These are phyloP conservation scores for Platismatia glauca DNA, from an alignment of 495 filamentous ascomycete species.

Conservation along the genomic window DNA sequence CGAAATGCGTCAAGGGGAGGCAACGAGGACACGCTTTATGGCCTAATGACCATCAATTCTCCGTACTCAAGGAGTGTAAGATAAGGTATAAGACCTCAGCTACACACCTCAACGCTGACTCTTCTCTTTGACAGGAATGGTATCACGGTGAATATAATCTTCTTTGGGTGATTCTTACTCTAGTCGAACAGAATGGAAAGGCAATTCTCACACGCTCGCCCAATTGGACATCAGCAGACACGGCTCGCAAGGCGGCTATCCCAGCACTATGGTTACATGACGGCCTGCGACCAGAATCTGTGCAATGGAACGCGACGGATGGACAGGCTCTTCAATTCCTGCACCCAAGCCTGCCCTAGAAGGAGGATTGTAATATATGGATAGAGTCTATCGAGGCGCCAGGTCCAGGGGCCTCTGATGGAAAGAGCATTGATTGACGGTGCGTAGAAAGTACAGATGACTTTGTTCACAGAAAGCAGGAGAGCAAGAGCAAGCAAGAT, in stretches of 20 bases:
- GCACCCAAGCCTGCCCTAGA: background rate
- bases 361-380: background rate
- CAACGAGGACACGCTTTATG: conserved; percentile 46
- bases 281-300: background rate
- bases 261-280: background rate
- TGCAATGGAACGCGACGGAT: background rate
- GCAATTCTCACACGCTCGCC: background rate
- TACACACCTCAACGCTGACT: background rate
- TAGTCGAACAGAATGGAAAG: background rate
- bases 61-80: conserved; percentile 31
- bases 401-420: background rate
- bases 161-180: conserved; percentile 34
- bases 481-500: background rate
- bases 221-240: background rate
- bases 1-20: conserved; percentile 55
- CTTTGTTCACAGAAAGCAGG: background rate
- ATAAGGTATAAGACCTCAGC: conserved; percentile 1
- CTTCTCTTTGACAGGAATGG: conserved; percentile 39
- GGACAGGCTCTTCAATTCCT: background rate
- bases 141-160: conserved; percentile 55
- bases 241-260: background rate
- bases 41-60: conserved; percentile 38
- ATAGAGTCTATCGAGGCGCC: background rate
- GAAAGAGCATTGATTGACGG: background rate
- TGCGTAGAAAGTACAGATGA: background rate